Evolutionary conservation across 441 rosid genomes (phyloP).

Genomic region (Jatropha multifida): DNA sequence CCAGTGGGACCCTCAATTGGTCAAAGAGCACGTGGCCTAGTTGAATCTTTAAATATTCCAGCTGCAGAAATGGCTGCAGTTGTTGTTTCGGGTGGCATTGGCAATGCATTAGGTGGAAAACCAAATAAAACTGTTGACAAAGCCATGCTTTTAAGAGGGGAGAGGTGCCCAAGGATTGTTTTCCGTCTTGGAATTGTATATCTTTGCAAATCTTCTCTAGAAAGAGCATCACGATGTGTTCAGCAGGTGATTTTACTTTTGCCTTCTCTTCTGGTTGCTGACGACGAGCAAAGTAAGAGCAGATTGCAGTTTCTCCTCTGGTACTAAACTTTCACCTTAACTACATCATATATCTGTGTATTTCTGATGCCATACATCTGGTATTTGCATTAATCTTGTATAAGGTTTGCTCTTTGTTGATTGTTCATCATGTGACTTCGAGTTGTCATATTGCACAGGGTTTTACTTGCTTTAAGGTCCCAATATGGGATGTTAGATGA

Average conservation of each 20-base stretch:
- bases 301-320: constrained; percentile 95
- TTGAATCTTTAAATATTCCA: constrained; percentile 96
- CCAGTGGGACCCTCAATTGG: constrained; percentile 80
- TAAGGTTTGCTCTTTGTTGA: constrained; percentile 10
- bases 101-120: constrained; percentile 91
- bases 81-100: constrained; percentile 98
- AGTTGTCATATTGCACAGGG: constrained; percentile 49
- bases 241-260: constrained; percentile 83
- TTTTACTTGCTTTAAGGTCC: constrained; percentile 80
- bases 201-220: constrained; percentile 83
- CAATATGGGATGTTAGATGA: constrained; percentile 82
- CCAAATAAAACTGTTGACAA: constrained; percentile 79
- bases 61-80: constrained; percentile 99
- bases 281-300: constrained; percentile 95
- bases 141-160: constrained; percentile 97
- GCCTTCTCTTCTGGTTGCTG: constrained; percentile 74
- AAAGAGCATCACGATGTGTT: constrained; percentile 92
- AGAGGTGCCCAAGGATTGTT: constrained; percentile 91
- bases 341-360: constrained; percentile 2
- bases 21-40: constrained; percentile 98
- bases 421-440: constrained; percentile 23
- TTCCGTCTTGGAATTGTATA: constrained; percentile 85
- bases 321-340: constrained; percentile 34
- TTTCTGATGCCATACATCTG: constrained; percentile 14
- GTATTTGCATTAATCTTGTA: constrained; percentile 8